Evolutionary conservation across 1,284 basidiomycete genomes (phyloP).

Genomic region (Malassezia equina): DNA sequence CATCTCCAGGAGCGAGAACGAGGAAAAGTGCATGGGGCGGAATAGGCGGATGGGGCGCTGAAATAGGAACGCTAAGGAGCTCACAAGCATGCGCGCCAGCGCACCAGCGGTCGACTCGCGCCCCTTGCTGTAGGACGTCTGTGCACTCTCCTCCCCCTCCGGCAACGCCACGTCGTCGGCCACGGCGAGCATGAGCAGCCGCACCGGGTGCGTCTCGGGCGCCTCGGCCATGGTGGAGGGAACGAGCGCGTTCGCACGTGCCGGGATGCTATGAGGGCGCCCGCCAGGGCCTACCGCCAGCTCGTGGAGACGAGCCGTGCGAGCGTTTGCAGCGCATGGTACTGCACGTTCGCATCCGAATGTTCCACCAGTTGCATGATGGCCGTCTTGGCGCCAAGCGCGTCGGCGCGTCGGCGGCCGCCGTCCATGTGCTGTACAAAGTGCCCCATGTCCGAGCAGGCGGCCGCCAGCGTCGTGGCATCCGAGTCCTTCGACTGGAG

Average conservation of each 20-base stretch:
- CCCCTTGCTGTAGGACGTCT: neutral
- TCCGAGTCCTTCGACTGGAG: constrained; percentile 21
- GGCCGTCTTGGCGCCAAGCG: constrained; percentile 73
- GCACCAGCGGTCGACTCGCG: constrained; percentile 35
- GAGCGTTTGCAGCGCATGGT: constrained; percentile 60
- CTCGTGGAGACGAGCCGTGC: constrained; percentile 35
- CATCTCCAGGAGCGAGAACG: constrained; percentile 47
- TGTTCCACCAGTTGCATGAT: constrained; percentile 94
- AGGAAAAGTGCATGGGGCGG: constrained; percentile 47
- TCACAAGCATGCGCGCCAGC: constrained; percentile 40
- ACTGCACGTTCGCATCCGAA: constrained; percentile 75
- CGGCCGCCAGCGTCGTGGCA: constrained; percentile 32
- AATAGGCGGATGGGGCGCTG: constrained; percentile 48
- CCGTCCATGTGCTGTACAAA: constrained; percentile 38
- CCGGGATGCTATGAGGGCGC: too few species aligned
- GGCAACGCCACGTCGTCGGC: neutral
- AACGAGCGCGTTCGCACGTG: neutral
- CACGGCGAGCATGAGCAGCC: neutral
- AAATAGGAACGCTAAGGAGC: constrained; percentile 49
- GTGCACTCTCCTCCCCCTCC: neutral
- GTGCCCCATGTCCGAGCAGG: constrained; percentile 39
- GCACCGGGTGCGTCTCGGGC: neutral
- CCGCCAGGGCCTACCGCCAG: constrained; percentile 26
- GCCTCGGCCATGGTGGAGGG: neutral
- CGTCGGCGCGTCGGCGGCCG: constrained; percentile 56